A percentile compares a stretch with the other conserved stretches of the same genome.
Conservation (phyloP, 164 flowering plant genomes). For the Sextonia rubra region DNA sequence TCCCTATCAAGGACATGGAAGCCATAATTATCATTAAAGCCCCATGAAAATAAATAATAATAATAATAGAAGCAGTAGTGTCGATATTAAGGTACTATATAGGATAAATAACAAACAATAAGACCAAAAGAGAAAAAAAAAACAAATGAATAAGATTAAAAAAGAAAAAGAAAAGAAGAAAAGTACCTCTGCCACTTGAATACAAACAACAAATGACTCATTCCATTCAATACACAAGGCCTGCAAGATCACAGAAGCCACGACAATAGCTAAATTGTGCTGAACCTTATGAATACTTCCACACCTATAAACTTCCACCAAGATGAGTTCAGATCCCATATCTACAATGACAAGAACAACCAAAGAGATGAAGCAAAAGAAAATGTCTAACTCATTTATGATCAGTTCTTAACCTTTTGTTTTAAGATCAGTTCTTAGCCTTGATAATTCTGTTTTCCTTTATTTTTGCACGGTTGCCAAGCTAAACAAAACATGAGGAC, state of each 20-base stretch:
- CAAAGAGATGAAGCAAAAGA: not conserved
- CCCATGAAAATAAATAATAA: no score
- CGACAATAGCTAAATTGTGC: not conserved
- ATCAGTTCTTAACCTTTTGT: constrained; percentile 50
- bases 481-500: constrained; percentile 78
- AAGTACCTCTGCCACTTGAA: not conserved
- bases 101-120: no score
- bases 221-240: not conserved
- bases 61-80: no score
- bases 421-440: constrained; percentile 60
- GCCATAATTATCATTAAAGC: no score
- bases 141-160: no score
- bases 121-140: no score
- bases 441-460: constrained; percentile 64
- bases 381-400: constrained; percentile 5
- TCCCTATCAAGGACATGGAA: no score
- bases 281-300: not conserved
- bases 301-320: not conserved
- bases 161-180: no score
- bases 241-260: not conserved
- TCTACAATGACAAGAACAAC: not conserved
- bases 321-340: not conserved
- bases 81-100: no score
- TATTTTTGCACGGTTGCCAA: constrained; percentile 77
- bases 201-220: not conserved